A percentile compares a stretch with the other conserved stretches of the same genome.
These are phyloP conservation scores for Syncephalastrum monosporum DNA, from an alignment of 371 early-diverging fungal species.

Conservation along the genomic window DNA sequence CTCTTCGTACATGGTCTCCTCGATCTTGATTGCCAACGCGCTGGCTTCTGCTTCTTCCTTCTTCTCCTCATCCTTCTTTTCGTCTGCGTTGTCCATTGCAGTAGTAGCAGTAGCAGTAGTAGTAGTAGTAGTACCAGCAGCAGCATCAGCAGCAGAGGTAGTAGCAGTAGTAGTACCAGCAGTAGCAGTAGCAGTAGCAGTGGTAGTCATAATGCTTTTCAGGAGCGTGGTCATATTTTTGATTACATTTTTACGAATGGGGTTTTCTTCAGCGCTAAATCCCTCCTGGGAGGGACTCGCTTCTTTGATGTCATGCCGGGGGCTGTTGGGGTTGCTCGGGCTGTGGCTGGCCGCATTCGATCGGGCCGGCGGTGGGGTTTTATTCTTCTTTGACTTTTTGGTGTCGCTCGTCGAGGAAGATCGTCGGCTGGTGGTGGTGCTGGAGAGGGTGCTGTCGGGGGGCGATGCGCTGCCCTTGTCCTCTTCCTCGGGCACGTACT, in stretches of 20 bases:
- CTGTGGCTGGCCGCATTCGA: not conserved
- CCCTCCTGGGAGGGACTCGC: slow-evolving; percentile 13
- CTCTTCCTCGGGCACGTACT: slow-evolving; percentile 9
- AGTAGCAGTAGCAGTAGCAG: no score
- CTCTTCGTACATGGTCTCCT: slow-evolving; percentile 37
- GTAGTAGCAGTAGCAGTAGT: slow-evolving; percentile 12
- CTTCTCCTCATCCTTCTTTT: no score
- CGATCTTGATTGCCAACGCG: slow-evolving; percentile 30
- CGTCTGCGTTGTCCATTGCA: not conserved
- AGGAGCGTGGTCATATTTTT: slow-evolving; percentile 48
- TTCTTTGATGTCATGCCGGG: slow-evolving; percentile 11
- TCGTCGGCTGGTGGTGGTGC: not conserved
- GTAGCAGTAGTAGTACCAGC: no score
- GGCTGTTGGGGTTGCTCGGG: slow-evolving; percentile 11
- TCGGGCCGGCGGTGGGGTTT: not conserved
- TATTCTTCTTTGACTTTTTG: slow-evolving; percentile 8
- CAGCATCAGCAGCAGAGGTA: no score
- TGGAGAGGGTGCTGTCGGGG: not conserved
- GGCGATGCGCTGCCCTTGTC: slow-evolving; percentile 6
- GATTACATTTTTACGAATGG: slow-evolving; percentile 56
- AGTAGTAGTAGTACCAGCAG: no score
- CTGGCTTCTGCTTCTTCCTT: slow-evolving; percentile 2
- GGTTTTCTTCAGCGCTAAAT: slow-evolving; percentile 43
- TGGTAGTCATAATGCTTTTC: slow-evolving; percentile 23
- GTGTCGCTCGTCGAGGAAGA: not conserved